Evolutionary conservation across 495 filamentous ascomycete genomes (phyloP).

Genomic region (Neurospora pannonica): DNA sequence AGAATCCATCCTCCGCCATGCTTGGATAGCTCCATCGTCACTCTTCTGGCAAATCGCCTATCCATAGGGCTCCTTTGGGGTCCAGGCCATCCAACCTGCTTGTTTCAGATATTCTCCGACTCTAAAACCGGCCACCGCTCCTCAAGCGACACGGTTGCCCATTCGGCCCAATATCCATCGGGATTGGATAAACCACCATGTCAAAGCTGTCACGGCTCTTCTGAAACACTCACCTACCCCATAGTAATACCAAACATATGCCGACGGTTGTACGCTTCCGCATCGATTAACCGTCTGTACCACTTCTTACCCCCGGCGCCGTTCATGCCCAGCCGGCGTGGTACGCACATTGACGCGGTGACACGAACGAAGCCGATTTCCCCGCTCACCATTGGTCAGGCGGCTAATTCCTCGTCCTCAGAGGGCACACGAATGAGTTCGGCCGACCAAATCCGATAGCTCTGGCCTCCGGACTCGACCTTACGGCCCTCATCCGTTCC

Average conservation of each 20-base stretch:
- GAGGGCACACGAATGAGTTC: background rate
- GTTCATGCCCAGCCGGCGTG: constrained; percentile 7
- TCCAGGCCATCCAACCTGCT: background rate
- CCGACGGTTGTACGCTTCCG: background rate
- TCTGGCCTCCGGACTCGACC: constrained; percentile 2
- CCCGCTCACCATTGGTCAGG: constrained; percentile 1
- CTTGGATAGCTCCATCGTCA: background rate
- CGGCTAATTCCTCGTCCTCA: background rate
- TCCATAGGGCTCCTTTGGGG: background rate
- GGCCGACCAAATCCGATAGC: background rate
- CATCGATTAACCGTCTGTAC: constrained; percentile 2
- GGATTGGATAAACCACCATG: background rate
- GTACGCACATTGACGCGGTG: constrained; percentile 4
- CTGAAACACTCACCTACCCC: constrained; percentile 6
- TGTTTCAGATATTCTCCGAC: background rate
- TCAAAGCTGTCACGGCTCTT: constrained; percentile 2
- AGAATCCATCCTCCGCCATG: background rate
- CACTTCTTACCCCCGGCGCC: background rate
- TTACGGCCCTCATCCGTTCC: background rate
- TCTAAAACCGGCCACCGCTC: background rate
- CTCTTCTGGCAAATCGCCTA: background rate
- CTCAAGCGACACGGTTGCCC: background rate
- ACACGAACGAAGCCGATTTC: background rate
- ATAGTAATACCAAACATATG: constrained; percentile 1
- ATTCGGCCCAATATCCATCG: background rate